Percentiles rank a stretch among this genome's conserved stretches.
Conservation (phyloP, 2,329 filamentous ascomycete species). For the Xylogone sp. region DNA sequence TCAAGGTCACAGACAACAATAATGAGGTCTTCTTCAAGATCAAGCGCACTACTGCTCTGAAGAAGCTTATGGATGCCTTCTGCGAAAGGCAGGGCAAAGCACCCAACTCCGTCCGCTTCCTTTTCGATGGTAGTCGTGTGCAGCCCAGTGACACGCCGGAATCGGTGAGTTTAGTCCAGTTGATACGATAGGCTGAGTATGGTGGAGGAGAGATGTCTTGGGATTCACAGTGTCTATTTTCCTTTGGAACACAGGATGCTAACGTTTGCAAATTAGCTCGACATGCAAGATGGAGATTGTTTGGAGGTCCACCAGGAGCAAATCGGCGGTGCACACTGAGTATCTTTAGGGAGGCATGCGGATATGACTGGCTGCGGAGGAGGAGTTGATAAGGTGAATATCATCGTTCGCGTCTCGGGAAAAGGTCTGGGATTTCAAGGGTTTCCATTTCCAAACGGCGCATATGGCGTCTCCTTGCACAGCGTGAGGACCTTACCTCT, state of each 20-base stretch:
- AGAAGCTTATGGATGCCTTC: slow-evolving; percentile 98
- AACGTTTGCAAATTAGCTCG: slow-evolving; percentile 58
- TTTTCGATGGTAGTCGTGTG: slow-evolving; percentile 94
- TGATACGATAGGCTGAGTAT: background rate
- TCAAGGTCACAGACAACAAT: slow-evolving; percentile 99
- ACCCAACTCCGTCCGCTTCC: slow-evolving; percentile 78
- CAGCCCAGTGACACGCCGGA: slow-evolving; percentile 88
- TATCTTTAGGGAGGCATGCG: background rate
- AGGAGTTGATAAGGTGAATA: background rate
- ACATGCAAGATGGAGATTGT: slow-evolving; percentile 94
- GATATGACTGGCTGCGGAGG: background rate
- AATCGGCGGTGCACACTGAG: slow-evolving; percentile 64
- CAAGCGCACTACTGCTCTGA: slow-evolving; percentile 91
- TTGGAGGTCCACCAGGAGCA: slow-evolving; percentile 98
- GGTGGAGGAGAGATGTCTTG: background rate
- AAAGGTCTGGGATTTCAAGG: slow-evolving; percentile 2
- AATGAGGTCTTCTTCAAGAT: slow-evolving; percentile 99
- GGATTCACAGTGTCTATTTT: background rate
- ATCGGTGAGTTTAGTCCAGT: slow-evolving; percentile 59
- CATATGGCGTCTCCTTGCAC: slow-evolving; percentile 22
- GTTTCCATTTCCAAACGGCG: slow-evolving; percentile 20
- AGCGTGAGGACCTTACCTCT: slow-evolving; percentile 14
- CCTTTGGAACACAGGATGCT: slow-evolving; percentile 6
- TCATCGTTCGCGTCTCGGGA: background rate
- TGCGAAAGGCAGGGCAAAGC: slow-evolving; percentile 95